phyloP scores from a whole-genome alignment of 2,329 filamentous ascomycete genomes.

The Fusarium udum region DNA sequence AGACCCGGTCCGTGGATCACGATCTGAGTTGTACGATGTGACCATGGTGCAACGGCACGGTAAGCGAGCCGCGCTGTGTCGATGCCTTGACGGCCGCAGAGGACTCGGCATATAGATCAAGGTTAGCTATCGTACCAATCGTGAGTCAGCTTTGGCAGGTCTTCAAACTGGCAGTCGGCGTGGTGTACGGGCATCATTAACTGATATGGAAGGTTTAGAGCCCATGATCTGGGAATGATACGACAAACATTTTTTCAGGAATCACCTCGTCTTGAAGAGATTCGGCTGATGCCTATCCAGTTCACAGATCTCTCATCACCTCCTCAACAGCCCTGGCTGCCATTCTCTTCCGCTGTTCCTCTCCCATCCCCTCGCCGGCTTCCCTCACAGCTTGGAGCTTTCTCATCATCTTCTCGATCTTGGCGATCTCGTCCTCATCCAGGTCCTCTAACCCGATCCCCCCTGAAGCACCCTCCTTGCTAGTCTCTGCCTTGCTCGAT shows the following conservation, averaged over 20 bases:
- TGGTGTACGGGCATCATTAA: neutral
- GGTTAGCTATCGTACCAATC: neutral
- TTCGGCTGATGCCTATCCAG: neutral
- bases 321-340: constrained; percentile 70
- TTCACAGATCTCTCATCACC: constrained; percentile 68
- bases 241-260: neutral
- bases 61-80: constrained; percentile 17
- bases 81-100: neutral
- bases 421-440: constrained; percentile 64
- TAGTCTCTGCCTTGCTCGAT: constrained; percentile 13
- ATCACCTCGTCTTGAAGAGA: neutral
- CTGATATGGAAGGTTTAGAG: neutral
- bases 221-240: neutral
- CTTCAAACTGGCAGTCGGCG: neutral
- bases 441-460: constrained; percentile 51
- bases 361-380: constrained; percentile 66
- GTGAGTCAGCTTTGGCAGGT: neutral
- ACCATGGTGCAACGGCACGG: constrained; percentile 18
- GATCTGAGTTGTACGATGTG: constrained; percentile 26
- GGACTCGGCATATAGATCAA: constrained; percentile 3
- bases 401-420: constrained; percentile 70
- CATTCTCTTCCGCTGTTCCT: constrained; percentile 68
- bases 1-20: constrained; percentile 3
- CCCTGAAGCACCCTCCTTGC: constrained; percentile 15
- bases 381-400: constrained; percentile 71